These are phyloP conservation scores for Calonectria naviculata DNA, from an alignment of 2,329 filamentous ascomycete species.

Conservation along the genomic window DNA sequence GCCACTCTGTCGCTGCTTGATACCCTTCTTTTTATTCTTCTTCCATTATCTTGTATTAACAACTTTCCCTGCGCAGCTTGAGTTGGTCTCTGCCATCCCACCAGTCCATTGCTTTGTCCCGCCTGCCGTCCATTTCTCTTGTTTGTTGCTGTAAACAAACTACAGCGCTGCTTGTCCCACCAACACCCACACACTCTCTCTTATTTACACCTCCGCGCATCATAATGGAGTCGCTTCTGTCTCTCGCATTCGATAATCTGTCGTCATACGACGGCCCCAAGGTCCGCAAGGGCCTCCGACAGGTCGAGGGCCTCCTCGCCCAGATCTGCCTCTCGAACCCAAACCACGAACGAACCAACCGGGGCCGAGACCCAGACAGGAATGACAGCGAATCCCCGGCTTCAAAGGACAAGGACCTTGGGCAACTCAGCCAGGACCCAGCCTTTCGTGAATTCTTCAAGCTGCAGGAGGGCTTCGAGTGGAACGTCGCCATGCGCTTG, in stretches of 20 bases:
- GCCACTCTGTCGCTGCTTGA: conserved; percentile 29
- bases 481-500: conserved; percentile 91
- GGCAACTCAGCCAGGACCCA: conserved; percentile 80
- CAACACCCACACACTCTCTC: conserved; percentile 20
- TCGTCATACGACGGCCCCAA: conserved; percentile 91
- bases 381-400: conserved; percentile 53
- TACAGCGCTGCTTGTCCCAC: conserved; percentile 19
- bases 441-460: conserved; percentile 97
- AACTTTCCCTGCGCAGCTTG: conserved; percentile 14
- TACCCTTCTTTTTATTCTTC: conserved; percentile 23
- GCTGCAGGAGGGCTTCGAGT: conserved; percentile 96
- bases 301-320: conserved; percentile 92
- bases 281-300: conserved; percentile 91
- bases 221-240: conserved; percentile 89
- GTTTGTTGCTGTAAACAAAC: conserved; percentile 24
- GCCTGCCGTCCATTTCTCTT: conserved; percentile 20
- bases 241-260: conserved; percentile 95
- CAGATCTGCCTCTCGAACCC: conserved; percentile 85
- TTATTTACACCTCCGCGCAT: conserved; percentile 26
- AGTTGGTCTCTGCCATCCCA: conserved; percentile 18
- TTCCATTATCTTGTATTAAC: conserved; percentile 27
- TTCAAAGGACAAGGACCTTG: conserved; percentile 69
- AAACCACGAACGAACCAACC: conserved; percentile 31
- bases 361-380: conserved; percentile 40
- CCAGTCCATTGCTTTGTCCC: neutral